Evolutionary conservation across 768 basidiomycete species (phyloP).

Genomic region (Russula emetica): DNA sequence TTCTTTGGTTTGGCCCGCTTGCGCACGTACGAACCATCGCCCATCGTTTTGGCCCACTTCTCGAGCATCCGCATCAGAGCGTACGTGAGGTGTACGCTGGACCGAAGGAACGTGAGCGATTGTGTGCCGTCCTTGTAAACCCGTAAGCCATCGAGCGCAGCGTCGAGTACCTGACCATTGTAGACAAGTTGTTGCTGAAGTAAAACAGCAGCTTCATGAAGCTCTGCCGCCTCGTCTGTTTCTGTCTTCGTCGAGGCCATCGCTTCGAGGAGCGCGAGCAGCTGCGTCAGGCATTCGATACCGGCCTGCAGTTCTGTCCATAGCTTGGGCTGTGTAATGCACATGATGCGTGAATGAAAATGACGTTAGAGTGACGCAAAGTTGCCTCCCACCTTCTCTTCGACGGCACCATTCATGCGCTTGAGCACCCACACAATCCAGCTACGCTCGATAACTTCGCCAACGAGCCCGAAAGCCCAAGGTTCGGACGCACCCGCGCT

Average conservation of each 20-base stretch:
- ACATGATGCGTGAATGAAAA: not conserved
- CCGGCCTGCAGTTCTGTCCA: slow-evolving; percentile 96
- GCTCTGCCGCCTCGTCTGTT: slow-evolving; percentile 35
- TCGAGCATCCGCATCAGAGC: slow-evolving; percentile 88
- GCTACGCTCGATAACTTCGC: slow-evolving; percentile 77
- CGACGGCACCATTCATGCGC: slow-evolving; percentile 83
- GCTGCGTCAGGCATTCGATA: slow-evolving; percentile 88
- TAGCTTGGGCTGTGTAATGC: slow-evolving; percentile 64
- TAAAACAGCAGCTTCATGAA: slow-evolving; percentile 72
- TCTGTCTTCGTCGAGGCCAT: slow-evolving; percentile 58
- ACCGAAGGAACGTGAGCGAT: slow-evolving; percentile 76
- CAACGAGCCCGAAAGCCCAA: slow-evolving; percentile 72
- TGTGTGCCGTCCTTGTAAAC: slow-evolving; percentile 79
- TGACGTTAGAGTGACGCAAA: not conserved
- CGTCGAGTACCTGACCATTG: slow-evolving; percentile 90
- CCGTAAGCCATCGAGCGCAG: slow-evolving; percentile 71
- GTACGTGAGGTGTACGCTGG: slow-evolving; percentile 79
- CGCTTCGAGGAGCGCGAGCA: slow-evolving; percentile 81
- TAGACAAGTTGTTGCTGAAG: slow-evolving; percentile 91
- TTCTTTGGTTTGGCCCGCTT: slow-evolving; percentile 60
- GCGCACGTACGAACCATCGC: slow-evolving; percentile 58
- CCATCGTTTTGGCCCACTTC: slow-evolving; percentile 71
- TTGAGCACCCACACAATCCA: slow-evolving; percentile 90
- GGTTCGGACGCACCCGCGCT: slow-evolving; percentile 37
- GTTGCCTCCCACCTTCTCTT: slow-evolving; percentile 68